Evolutionary conservation across 1,284 basidiomycete species (phyloP), one percentile per base, ranked within the genome.

Genomic region (Gomphus sp.): DNA sequence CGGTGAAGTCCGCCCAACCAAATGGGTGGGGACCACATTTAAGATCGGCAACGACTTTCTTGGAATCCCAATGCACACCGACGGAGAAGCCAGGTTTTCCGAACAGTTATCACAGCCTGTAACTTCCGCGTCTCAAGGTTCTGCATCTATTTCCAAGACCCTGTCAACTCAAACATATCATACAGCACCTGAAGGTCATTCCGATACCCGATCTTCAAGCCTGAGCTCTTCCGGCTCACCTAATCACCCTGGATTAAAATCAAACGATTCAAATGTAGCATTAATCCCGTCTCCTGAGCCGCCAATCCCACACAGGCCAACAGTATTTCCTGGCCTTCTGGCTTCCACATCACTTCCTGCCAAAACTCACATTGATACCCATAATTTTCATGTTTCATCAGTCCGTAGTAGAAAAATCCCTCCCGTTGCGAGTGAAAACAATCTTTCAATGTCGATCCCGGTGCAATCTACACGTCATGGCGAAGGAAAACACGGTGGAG

Each of bases 21-120:
- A 65, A 47, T 91, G 89, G 89, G 76, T 88, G 28, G 87, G 89
- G 33, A 76, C 74, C 16, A 87, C 81, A 59, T 91, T 91, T 64
- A 85, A 89, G 65, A 75, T 91, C 45, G 89, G 89, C 2, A 48
- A 61, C n/a, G 77, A 78, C 18, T 75, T 87, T 58, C 70, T 85
- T 10, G 85, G 84, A 2, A 73, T 87, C 53, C 58, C 58, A 25
- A 37, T 57, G 16, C 31, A 37, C 25, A 18, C 54, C 7, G 22
- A 22, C n/a, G 18, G 10, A 9, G 28, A 31, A 16, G 28, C 18
- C 11, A 44, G 14, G 41, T 47, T 25, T n/a, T 31, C 41, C 0
- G n/a, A 31, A 18, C 52, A 39, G n/a, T 12, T 39, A 18, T 55
- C 43, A 36, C 43, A 16, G 9, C 41, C 43, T 45, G 22, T 34